Base-by-base conservation (phyloP, 2,329 filamentous ascomycete species). In the Ophiocordyceps robertsii region DNA sequence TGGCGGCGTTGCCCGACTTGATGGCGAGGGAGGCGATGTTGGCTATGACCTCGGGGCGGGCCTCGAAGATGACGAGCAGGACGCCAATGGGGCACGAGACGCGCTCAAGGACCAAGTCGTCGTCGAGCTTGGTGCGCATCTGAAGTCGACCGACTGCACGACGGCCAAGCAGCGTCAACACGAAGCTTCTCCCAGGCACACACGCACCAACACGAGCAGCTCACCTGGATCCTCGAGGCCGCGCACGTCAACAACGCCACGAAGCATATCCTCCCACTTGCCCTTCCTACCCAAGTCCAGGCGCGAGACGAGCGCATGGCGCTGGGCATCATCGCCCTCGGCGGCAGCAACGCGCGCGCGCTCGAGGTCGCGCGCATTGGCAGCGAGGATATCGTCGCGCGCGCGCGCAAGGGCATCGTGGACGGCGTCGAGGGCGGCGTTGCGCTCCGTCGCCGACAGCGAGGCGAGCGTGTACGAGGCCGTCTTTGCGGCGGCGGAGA, bases 1-100 rank as follows among this genome's bases (percentile, higher is more conserved):
- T 96, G 41, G 89, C 92, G 31, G 92, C 84, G 62, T 98, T 98
- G 54, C 88, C 92, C 12, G 90, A 96, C 62, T 98, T 98, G 63
- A 98, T 85, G 32, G 92, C 89, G 21, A 98, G 72, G 4, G 89
- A 86, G 48, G 92, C 88, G 56, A 98, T 96, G 63, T 98, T 98
- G 57, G 90, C 92, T 57, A 98, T 95, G 50, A 98, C 92, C 65
- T 98, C 92, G 7, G 92, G 92, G 8, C 92, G 83, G 31, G 92
- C 92, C 66, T 98, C 92, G 58, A 98, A 98, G 57, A 98, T 96
- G 64, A 98, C 92, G 51, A 98, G 75, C 36, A 98, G 76, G n/a
- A 96, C 89, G 46, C 92, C 92, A 52, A 98, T 96, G 6, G 92
- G 92, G 59, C 87, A 95, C 35, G 86, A 88, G 38, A 95, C 84